A percentile compares a stretch with the other conserved stretches of the same genome.
phyloP scores from a whole-genome alignment of 768 basidiomycete genomes.

The Megacollybia marginata region DNA sequence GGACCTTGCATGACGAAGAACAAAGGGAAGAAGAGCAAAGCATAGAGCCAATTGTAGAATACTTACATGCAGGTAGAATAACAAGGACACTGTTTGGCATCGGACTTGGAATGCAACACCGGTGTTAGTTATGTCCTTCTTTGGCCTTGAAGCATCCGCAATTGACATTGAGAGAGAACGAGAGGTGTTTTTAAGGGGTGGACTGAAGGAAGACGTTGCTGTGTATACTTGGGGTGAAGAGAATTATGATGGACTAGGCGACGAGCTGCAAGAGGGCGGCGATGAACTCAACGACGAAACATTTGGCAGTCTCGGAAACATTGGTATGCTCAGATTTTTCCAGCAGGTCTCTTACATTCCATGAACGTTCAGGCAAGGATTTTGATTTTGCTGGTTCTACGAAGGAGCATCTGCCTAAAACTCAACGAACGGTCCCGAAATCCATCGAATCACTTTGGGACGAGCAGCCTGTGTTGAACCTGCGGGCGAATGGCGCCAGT shows the following conservation, averaged over 20 bases:
- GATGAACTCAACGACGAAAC: conserved; percentile 98
- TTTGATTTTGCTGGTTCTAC: conserved; percentile 71
- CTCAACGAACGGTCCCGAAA: conserved; percentile 30
- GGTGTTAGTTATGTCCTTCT: conserved; percentile 60
- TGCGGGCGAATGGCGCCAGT: conserved; percentile 41
- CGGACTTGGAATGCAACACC: not conserved
- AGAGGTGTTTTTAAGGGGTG: conserved; percentile 44
- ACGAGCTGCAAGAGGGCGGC: conserved; percentile 79
- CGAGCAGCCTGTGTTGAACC: conserved; percentile 59
- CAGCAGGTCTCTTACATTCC: not conserved
- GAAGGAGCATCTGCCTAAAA: not conserved
- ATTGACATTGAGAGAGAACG: conserved; percentile 59
- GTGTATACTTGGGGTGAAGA: conserved; percentile 93
- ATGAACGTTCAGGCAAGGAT: conserved; percentile 59
- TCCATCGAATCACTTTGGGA: conserved; percentile 78
- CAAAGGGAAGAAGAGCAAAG: not conserved
- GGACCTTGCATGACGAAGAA: not conserved
- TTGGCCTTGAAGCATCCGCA: conserved; percentile 53
- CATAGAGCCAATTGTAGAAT: not conserved
- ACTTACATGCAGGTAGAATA: not conserved
- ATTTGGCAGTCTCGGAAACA: conserved; percentile 64
- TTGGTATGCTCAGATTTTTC: conserved; percentile 50
- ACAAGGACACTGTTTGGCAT: not conserved
- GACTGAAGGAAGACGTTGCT: conserved; percentile 74
- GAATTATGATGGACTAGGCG: conserved; percentile 83